Conservation (phyloP, 2,329 filamentous ascomycete genomes). For the Shiraia sp. region DNA sequence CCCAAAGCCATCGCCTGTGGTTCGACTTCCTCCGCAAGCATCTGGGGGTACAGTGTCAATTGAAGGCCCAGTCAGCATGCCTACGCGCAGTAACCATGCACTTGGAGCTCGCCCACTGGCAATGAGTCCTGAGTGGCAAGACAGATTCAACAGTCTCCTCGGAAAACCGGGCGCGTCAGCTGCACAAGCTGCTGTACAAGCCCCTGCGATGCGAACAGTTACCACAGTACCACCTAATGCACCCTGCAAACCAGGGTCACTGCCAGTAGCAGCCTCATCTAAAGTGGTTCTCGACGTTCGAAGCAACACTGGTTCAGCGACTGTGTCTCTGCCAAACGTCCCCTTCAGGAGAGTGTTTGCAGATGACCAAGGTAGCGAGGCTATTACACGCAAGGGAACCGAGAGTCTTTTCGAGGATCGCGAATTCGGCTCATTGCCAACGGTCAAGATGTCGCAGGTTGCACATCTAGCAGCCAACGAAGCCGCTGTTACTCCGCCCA, state of each 20-base stretch:
- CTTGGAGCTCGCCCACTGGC: slow-evolving; percentile 44
- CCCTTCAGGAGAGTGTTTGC: slow-evolving; percentile 22
- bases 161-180: slow-evolving; percentile 57
- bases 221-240: slow-evolving; percentile 36
- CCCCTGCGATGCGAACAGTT: slow-evolving; percentile 10
- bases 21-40: slow-evolving; percentile 72
- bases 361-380: slow-evolving; percentile 39
- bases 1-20: slow-evolving; percentile 72
- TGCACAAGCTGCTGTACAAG: slow-evolving; percentile 32
- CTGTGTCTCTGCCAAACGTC: slow-evolving; percentile 68
- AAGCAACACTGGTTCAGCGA: slow-evolving; percentile 57
- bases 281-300: slow-evolving; percentile 61
- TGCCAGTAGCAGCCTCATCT: slow-evolving; percentile 69
- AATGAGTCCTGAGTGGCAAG: slow-evolving; percentile 69
- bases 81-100: slow-evolving; percentile 28
- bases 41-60: slow-evolving; percentile 42
- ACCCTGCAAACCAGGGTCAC: slow-evolving; percentile 46
- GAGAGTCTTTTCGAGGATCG: slow-evolving; percentile 51
- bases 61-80: slow-evolving; percentile 47
- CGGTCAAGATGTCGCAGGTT: slow-evolving; percentile 36
- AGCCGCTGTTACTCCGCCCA: slow-evolving; percentile 26
- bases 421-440: slow-evolving; percentile 53
- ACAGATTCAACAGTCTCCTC: slow-evolving; percentile 77
- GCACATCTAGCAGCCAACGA: slow-evolving; percentile 40
- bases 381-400: slow-evolving; percentile 46